Percentiles rank a stretch among this genome's conserved stretches.
These are phyloP conservation scores for Camelina hispida DNA, from an alignment of 345 rosid genomes.

Conservation along the genomic window DNA sequence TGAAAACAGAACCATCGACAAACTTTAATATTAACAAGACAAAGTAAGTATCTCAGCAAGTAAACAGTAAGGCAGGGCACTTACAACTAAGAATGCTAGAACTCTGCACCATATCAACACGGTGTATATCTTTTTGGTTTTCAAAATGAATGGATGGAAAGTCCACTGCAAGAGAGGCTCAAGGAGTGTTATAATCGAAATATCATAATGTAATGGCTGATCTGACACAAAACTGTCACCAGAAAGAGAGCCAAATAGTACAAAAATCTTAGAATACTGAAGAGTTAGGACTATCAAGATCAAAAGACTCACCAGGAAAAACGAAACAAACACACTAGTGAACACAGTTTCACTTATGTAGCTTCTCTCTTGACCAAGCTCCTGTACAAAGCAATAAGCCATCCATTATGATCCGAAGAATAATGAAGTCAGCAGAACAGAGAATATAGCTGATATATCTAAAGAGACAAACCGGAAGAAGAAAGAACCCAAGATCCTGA, in stretches of 20 bases:
- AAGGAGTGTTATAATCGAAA: slow-evolving; percentile 7
- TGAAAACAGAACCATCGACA: slow-evolving; percentile 43
- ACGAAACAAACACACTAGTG: slow-evolving; percentile 66
- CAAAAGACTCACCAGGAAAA: slow-evolving; percentile 68
- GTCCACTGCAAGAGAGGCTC: slow-evolving; percentile 81
- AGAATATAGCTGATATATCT: slow-evolving; percentile 1
- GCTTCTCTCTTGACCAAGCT: slow-evolving; percentile 92
- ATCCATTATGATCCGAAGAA: slow-evolving; percentile 5
- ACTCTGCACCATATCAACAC: slow-evolving; percentile 98
- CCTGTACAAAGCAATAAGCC: slow-evolving; percentile 53
- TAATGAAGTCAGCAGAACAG: background rate
- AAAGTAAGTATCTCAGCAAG: slow-evolving; percentile 4
- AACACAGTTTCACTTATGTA: slow-evolving; percentile 90
- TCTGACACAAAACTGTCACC: background rate
- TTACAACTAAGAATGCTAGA: slow-evolving; percentile 92
- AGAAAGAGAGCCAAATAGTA: background rate
- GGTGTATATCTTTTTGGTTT: slow-evolving; percentile 96
- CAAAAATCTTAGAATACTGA: background rate
- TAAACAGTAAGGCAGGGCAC: slow-evolving; percentile 40
- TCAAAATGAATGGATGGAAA: slow-evolving; percentile 92
- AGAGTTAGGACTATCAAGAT: background rate
- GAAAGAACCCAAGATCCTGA: slow-evolving; percentile 84
- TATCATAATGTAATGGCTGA: background rate
- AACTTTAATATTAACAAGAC: slow-evolving; percentile 17
- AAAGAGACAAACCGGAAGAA: slow-evolving; percentile 77